Base-by-base conservation (phyloP, 306 rosid species). In the Cucumis melo region DNA sequence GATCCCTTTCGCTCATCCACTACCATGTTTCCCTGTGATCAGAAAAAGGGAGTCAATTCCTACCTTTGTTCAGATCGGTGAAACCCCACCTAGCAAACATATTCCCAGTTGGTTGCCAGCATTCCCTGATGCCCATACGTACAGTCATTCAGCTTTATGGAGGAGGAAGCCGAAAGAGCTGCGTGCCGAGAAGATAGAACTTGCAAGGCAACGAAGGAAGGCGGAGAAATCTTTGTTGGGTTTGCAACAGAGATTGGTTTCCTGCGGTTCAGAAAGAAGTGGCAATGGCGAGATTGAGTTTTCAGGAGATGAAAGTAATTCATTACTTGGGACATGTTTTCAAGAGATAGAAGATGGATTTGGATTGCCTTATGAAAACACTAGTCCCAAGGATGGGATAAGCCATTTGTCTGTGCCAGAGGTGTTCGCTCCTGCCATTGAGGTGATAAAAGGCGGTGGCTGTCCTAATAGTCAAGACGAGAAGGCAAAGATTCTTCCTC, bases 61-160 rank as follows among this genome's bases (percentile, higher is more conserved):
- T 2, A 93, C 92, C 77, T 91, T 93, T 20, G 73, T 24, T 24
- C 89, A 88, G 73, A 86, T 91, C 80, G 92, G 87, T 10, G 98
- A 91, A 73, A 67, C 83, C 9, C 93, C 97, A 3, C 89, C 91
- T 0, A 46, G 81, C 19, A 88, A 81, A 80, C 90, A 93, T 39
- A 85, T 93, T 15, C 96, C 97, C 2, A 60, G 76, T 27, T 93
- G 98, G 98, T 78, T 93, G 75, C 96, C 98, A 0, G 97, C 98
- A 19, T 81, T 93, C 38, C 98, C 98, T 13, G 97, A 91, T 82
- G 85, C 87, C 1, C 96, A 88, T 41, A 91, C 96, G 39, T 91
- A 86, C 50, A 80, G 88, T 42, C 92, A 89, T 38, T 79, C 98
- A 0, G 87, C 97, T 6, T 83, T 85, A 54, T 91, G 97, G 93